Evolutionary conservation across 2,329 filamentous ascomycete genomes (phyloP).

Genomic region (Claviceps lovelessii): DNA sequence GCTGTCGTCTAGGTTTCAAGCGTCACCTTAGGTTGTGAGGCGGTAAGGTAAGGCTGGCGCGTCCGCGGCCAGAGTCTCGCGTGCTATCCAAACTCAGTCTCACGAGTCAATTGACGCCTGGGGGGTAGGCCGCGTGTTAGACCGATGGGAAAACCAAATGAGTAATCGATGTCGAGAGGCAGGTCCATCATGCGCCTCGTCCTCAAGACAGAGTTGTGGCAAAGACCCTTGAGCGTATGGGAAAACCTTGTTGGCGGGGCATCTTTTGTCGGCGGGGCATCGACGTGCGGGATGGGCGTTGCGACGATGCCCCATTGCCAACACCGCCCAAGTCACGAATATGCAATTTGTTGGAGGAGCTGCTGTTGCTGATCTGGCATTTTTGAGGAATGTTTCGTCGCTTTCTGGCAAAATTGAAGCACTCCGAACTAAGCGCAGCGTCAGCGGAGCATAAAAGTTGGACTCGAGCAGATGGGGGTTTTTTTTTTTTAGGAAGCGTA

Average conservation of each 20-base stretch:
- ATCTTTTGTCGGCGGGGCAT: background rate
- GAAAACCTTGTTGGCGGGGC: background rate
- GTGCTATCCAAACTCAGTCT: background rate
- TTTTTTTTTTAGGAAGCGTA: no score
- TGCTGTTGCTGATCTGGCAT: background rate
- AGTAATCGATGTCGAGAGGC: background rate
- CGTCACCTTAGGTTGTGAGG: background rate
- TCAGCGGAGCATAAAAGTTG: no score
- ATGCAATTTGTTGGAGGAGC: background rate
- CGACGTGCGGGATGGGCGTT: background rate
- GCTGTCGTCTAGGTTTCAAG: background rate
- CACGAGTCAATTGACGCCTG: background rate
- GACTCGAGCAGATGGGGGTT: no score
- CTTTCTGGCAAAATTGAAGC: no score
- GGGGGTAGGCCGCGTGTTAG: background rate
- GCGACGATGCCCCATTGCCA: background rate
- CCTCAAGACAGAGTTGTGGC: background rate
- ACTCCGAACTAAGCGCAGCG: no score
- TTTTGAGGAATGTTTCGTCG: no score
- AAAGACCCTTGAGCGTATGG: background rate
- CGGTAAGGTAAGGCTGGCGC: background rate
- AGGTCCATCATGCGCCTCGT: background rate
- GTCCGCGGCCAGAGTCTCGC: background rate
- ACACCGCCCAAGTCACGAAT: background rate
- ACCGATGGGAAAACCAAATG: background rate